A percentile compares a stretch with the other conserved stretches of the same genome.
These are phyloP conservation scores for Cyberlindnera maritima DNA, from an alignment of 805 yeast genomes.

Conservation along the genomic window DNA sequence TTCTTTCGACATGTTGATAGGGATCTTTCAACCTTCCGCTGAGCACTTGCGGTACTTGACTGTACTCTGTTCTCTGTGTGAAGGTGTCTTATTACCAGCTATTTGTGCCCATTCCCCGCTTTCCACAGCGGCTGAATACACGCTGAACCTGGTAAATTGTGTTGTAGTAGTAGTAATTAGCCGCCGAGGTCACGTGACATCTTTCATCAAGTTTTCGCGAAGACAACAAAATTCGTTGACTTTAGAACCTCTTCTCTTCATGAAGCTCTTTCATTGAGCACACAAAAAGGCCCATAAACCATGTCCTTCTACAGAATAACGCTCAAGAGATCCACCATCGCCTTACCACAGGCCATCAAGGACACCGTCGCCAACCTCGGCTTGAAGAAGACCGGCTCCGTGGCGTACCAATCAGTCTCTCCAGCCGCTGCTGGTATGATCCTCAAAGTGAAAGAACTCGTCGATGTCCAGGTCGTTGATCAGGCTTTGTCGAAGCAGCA, in stretches of 20 bases:
- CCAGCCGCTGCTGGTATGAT: constrained; percentile 86
- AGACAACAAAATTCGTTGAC: background rate
- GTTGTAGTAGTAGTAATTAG: too few species aligned
- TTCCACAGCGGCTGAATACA: too few species aligned
- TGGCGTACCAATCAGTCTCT: constrained; percentile 67
- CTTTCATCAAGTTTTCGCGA: too few species aligned
- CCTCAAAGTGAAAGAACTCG: constrained; percentile 79
- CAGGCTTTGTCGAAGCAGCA: constrained; percentile 47
- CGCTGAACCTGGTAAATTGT: too few species aligned
- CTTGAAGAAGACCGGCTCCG: constrained; percentile 66
- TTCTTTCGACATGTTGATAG: too few species aligned
- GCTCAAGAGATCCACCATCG: constrained; percentile 79
- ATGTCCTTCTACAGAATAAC: constrained; percentile 63
- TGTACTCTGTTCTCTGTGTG: too few species aligned
- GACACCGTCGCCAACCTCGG: constrained; percentile 73
- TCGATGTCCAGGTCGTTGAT: constrained; percentile 72
- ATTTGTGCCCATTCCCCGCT: too few species aligned
- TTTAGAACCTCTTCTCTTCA: background rate
- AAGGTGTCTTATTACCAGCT: too few species aligned
- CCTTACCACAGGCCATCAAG: constrained; percentile 68
- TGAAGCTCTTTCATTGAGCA: too few species aligned
- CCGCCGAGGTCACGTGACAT: too few species aligned
- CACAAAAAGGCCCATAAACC: background rate
- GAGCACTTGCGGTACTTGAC: too few species aligned
- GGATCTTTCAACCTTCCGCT: too few species aligned